Conservation (phyloP, 2,329 filamentous ascomycete species). For the Colletotrichum camelliae region DNA sequence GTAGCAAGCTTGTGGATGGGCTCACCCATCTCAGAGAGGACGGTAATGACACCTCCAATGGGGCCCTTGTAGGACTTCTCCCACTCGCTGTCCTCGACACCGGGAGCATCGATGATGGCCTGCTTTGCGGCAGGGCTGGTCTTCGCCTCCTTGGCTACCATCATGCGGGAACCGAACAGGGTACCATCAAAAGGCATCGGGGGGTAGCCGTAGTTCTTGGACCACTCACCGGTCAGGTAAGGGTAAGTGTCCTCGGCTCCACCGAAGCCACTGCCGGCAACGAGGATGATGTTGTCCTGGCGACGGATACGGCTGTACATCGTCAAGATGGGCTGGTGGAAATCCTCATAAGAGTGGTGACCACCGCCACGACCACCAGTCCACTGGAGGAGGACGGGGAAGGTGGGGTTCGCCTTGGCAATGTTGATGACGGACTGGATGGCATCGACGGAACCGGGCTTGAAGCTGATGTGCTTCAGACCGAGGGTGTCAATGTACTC, state of each 20-base stretch:
- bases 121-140: conserved; percentile 88
- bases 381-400: conserved; percentile 95
- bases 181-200: conserved; percentile 95
- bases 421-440: conserved; percentile 93
- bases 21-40: conserved; percentile 98
- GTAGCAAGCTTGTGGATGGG: conserved; percentile 99
- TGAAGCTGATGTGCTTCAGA: conserved; percentile 93
- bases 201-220: conserved; percentile 84
- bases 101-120: conserved; percentile 85
- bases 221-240: conserved; percentile 89
- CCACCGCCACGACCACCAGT: conserved; percentile 93
- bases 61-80: conserved; percentile 92
- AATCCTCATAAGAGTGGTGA: conserved; percentile 94
- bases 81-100: conserved; percentile 84
- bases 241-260: conserved; percentile 90
- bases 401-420: conserved; percentile 89
- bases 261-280: conserved; percentile 92
- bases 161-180: conserved; percentile 90
- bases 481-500: conserved; percentile 94
- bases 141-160: conserved; percentile 91
- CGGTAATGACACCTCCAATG: conserved; percentile 93
- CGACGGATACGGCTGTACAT: conserved; percentile 91
- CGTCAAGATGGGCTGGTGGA: conserved; percentile 88
- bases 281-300: conserved; percentile 84
- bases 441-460: conserved; percentile 86